Percentiles rank a stretch among this genome's conserved stretches.
Evolutionary conservation across 2,329 filamentous ascomycete genomes (phyloP).

Genomic region (Scedosporium apiospermum): DNA sequence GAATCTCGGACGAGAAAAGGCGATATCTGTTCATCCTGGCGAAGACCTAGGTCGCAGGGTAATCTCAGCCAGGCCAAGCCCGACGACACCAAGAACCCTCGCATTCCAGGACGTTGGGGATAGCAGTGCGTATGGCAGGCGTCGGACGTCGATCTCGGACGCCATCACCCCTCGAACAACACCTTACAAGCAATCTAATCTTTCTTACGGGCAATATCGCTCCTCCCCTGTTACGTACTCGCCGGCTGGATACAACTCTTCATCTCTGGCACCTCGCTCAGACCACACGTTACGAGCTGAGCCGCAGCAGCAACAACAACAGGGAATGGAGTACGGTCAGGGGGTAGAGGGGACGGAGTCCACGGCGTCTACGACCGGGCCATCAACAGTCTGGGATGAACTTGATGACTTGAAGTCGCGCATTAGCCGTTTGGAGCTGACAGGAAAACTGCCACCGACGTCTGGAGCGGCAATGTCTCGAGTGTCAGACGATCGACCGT

Average conservation of each 20-base stretch:
- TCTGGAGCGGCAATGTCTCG: conserved; percentile 72
- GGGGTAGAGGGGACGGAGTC: conserved; percentile 68
- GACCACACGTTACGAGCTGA: conserved; percentile 12
- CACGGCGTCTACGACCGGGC: conserved; percentile 75
- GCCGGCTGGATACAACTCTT: conserved; percentile 44
- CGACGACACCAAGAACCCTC: conserved; percentile 38
- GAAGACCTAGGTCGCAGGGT: conserved; percentile 25
- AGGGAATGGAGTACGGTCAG: conserved; percentile 22
- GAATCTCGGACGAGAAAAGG: conserved; percentile 30
- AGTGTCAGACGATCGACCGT: conserved; percentile 69
- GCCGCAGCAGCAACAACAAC: conserved; percentile 15
- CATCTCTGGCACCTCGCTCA: conserved; percentile 43
- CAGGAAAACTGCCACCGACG: conserved; percentile 75
- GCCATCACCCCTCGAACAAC: conserved; percentile 32
- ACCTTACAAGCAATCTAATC: conserved; percentile 30
- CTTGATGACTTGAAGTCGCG: conserved; percentile 90
- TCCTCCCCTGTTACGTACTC: conserved; percentile 10
- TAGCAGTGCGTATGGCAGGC: conserved; percentile 11
- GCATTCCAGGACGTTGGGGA: conserved; percentile 34
- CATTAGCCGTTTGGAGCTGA: conserved; percentile 81
- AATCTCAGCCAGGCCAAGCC: conserved; percentile 29
- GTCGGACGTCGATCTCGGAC: conserved; percentile 39
- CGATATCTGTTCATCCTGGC: conserved; percentile 25
- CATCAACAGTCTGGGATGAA: conserved; percentile 96
- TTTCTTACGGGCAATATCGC: conserved; percentile 23